Evolutionary conservation across 371 early-diverging fungal species (phyloP), one percentile per base, ranked within the genome.

Genomic region (Mucor lusitanicus): DNA sequence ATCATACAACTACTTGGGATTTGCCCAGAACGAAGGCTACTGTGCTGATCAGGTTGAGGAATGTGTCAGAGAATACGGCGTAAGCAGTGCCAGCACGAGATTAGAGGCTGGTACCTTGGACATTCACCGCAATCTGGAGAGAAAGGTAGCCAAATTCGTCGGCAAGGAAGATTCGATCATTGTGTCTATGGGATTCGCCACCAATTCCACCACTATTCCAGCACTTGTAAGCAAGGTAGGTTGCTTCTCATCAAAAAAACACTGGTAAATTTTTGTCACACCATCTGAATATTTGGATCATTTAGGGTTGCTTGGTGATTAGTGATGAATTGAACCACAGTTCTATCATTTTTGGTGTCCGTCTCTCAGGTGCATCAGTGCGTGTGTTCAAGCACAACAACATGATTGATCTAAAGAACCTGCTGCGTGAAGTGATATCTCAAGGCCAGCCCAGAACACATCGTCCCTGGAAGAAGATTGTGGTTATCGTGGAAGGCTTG

Each of bases 1-100:
- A 21, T 98, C 99, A 6, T 99, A 99, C 86, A 99, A 99, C 79
- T 99, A 99, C 78, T 90, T 99, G 56, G 99, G 99, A 1, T 99
- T 99, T 86, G 97, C 98, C 21, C 94, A 94, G 75, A 90, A 85
- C 66, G 80, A 93, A 50, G 98, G 97, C 4, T 88, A 91, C 3
- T 97, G 98, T 69, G 95, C 96, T 1, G 96, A 99, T 72, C 89
- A 91, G 58, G 98, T 96, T 6, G 92, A 98, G 69, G 82, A 88
- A 17, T 77, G 88, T 11, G 82, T 93, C 50, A 71, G 68, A 11
- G 77, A 85, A 48, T 83, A 88, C 69, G 96, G 96, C 15, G 78
- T 91, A 50, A 79, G 85, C 23, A 85, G 86, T 27, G 82, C 83
- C 60, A 91, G 92, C 58, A 67, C 92, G 7, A 88, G 95, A 21